Evolutionary conservation across 345 rosid species (phyloP).

Genomic region (Theobroma cacao): DNA sequence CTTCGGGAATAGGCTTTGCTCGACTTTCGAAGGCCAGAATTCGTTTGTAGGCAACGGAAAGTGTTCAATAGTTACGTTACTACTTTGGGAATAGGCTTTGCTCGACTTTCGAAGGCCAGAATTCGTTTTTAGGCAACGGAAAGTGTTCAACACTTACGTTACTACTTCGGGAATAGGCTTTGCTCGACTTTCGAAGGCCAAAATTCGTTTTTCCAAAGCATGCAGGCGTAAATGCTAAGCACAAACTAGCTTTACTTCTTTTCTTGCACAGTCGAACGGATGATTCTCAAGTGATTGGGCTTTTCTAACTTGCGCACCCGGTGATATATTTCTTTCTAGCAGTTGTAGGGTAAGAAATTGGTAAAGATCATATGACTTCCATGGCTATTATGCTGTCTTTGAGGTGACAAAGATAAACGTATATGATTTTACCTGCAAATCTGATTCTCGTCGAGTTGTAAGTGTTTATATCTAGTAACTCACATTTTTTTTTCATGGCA

Average conservation of each 20-base stretch:
- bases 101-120: not conserved
- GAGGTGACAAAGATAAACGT: not conserved
- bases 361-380: not conserved
- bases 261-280: not conserved
- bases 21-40: not conserved
- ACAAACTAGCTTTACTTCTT: not conserved
- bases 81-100: not conserved
- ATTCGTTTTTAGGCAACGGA: not conserved
- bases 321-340: no score
- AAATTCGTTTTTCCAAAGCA: not conserved
- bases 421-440: not conserved
- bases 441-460: no score
- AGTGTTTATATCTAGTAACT: no score
- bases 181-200: not conserved
- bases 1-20: not conserved
- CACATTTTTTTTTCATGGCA: no score
- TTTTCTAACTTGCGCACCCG: no score
- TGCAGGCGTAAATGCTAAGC: not conserved
- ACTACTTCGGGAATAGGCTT: not conserved
- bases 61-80: no score
- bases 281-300: no score
- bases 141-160: no score
- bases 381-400: not conserved
- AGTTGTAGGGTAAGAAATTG: no score
- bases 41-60: not conserved